Base-by-base conservation (phyloP, 495 filamentous ascomycete species). In the Penicillium cosmopolitanum region DNA sequence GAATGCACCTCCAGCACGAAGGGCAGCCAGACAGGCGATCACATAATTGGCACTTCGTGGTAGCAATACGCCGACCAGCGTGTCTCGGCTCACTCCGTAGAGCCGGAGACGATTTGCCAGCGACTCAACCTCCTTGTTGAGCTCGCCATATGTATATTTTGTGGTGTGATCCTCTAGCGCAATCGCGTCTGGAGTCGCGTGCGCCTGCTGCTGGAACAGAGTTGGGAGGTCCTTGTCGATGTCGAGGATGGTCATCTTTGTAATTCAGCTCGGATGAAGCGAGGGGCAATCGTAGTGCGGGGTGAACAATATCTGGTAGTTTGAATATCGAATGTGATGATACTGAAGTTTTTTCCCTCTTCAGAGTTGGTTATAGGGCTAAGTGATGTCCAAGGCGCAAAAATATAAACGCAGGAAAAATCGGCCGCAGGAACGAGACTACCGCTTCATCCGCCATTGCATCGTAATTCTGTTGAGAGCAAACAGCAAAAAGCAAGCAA, bases 1-100 rank as follows among this genome's bases (percentile, higher is more conserved):
- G 60, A 89, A 90, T n/a, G 86, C 86, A 28, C 86, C 87, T 19
- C 86, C 86, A 1, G 87, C 86, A 31, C 85, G 83, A 43, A 89
- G 80, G 6, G 84, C 83, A 25, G 86, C 86, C 42, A 90, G 74
- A 66, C 86, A 89, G 23, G 85, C 83, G 71, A 90, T 85, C 62
- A 90, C 85, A 67, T 89, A 89, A 67, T 89, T 75, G 18, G 86
- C 85, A 61, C 85, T 87, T 6, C 87, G 82, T 35, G 84, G 85
- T 54, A 90, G 73, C 16, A 90, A 74, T 50, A 90, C 82, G 23
- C 87, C 87, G 33, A 89, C 87, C 19, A 87, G 77, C 34, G 71
- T 77, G 65, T 89, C 85, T 16, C 85, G 82, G 21, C 80, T 76
- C 40, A 89, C 86, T 13, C 86, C 86, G 66, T 82, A 75, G 51